A percentile compares a stretch with the other conserved stretches of the same genome.
Evolutionary conservation across 2,329 filamentous ascomycete species (phyloP).

Genomic region (Fusarium lyarnte): DNA sequence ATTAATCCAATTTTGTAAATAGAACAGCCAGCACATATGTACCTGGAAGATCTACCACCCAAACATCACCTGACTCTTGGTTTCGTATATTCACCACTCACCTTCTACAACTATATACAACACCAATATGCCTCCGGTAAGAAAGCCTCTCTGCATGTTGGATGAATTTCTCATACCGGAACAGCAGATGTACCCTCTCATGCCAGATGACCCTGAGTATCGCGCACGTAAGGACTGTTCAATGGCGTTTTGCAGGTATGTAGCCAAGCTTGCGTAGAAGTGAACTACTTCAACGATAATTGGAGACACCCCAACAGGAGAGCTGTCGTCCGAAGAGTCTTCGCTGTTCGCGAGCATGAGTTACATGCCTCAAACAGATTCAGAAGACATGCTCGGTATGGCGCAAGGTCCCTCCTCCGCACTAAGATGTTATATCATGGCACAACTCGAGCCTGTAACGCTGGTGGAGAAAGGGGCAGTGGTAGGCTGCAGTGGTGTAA

Average conservation of each 20-base stretch:
- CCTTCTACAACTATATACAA: not conserved
- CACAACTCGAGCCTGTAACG: not conserved
- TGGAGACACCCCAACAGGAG: not conserved
- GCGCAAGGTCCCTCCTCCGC: not conserved
- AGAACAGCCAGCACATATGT: too few relatives aligned
- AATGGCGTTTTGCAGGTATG: fast-evolving
- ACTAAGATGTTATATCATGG: not conserved
- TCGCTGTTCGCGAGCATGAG: fast-evolving
- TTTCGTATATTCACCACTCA: too few relatives aligned
- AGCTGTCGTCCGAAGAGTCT: not conserved
- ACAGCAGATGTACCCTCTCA: not conserved
- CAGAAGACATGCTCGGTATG: not conserved
- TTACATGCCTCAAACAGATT: not conserved
- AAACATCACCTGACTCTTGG: not conserved
- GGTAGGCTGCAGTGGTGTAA: not conserved
- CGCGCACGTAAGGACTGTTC: not conserved
- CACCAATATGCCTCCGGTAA: not conserved
- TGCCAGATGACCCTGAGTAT: not conserved
- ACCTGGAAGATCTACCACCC: fast-evolving
- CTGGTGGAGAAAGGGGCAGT: not conserved
- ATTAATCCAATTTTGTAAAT: not conserved
- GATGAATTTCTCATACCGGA: fast-evolving
- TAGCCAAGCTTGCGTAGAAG: not conserved
- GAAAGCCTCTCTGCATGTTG: fast-evolving
- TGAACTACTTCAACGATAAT: not conserved